These are phyloP conservation scores for Huntiella decipiens DNA, from an alignment of 2,329 filamentous ascomycete species.

Conservation along the genomic window DNA sequence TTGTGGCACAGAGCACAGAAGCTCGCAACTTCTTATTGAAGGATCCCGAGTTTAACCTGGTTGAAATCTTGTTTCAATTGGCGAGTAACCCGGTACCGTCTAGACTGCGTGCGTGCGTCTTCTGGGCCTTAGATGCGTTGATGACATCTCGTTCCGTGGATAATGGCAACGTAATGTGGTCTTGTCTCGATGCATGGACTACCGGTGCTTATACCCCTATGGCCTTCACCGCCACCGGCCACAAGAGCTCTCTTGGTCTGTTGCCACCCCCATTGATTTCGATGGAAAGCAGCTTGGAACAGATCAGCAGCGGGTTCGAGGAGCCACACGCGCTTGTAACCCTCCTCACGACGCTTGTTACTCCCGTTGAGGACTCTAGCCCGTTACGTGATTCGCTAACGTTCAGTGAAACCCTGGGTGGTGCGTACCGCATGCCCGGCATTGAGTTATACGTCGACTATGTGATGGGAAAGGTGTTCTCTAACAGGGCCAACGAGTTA, in stretches of 20 bases:
- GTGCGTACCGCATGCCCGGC: constrained; percentile 55
- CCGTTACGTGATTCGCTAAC: constrained; percentile 57
- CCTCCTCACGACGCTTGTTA: constrained; percentile 52
- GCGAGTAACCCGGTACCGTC: constrained; percentile 59
- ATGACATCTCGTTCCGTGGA: constrained; percentile 52
- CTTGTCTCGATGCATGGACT: constrained; percentile 60
- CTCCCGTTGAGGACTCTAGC: constrained; percentile 41
- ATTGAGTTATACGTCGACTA: constrained; percentile 91
- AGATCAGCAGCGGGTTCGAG: constrained; percentile 62
- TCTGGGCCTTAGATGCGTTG: constrained; percentile 57
- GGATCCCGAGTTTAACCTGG: constrained; percentile 44
- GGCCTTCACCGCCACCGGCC: constrained; percentile 10
- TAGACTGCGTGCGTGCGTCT: constrained; percentile 66
- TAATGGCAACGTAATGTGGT: constrained; percentile 61
- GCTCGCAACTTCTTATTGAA: constrained; percentile 59
- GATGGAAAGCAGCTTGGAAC: constrained; percentile 50
- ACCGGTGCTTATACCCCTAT: constrained; percentile 33
- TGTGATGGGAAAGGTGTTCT: constrained; percentile 61
- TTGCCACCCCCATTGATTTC: constrained; percentile 15
- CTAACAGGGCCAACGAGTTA: constrained; percentile 44
- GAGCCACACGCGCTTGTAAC: constrained; percentile 70
- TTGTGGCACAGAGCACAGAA: constrained; percentile 53
- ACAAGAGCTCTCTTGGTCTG: constrained; percentile 13
- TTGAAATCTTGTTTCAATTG: constrained; percentile 58
- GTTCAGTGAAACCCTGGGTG: constrained; percentile 72